Conservation (phyloP, 164 flowering plant species). For the Euptelea pleiosperma region DNA sequence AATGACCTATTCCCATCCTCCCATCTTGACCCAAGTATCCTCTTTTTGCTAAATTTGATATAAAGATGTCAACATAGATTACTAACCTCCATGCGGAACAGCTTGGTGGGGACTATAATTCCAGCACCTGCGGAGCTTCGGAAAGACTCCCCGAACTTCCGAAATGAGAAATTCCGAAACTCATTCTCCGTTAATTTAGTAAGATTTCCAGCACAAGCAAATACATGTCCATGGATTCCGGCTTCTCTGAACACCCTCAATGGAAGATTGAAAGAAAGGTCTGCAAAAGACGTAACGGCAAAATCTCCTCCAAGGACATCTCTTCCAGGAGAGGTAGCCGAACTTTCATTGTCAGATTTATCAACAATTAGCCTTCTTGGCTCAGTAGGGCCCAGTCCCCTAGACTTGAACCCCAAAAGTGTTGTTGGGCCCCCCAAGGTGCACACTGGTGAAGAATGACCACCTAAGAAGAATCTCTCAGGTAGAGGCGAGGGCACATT, state of each 20-base stretch:
- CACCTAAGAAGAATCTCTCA: conserved; percentile 88
- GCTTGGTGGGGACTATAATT: conserved; percentile 66
- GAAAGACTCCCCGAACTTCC: conserved; percentile 54
- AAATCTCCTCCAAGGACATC: conserved; percentile 89
- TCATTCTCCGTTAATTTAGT: conserved; percentile 61
- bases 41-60: background rate
- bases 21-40: background rate
- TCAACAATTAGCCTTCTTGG: conserved; percentile 46
- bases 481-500: conserved; percentile 54
- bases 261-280: conserved; percentile 86
- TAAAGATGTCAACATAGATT: conserved; percentile 5
- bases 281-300: conserved; percentile 85
- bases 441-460: conserved; percentile 81
- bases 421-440: conserved; percentile 69
- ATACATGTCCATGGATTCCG: conserved; percentile 85
- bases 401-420: conserved; percentile 68
- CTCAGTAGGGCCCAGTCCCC: conserved; percentile 84
- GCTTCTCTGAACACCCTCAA: conserved; percentile 62
- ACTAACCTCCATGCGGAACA: conserved; percentile 92
- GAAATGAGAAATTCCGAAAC: conserved; percentile 46
- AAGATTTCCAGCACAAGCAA: conserved; percentile 77
- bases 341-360: conserved; percentile 32
- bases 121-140: conserved; percentile 77
- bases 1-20: too few species aligned
- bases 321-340: conserved; percentile 36